Percentiles rank a stretch among this genome's conserved stretches.
These are phyloP conservation scores for Ceratobasidium sp. DNA, from an alignment of 1,284 basidiomycete species.

Conservation along the genomic window DNA sequence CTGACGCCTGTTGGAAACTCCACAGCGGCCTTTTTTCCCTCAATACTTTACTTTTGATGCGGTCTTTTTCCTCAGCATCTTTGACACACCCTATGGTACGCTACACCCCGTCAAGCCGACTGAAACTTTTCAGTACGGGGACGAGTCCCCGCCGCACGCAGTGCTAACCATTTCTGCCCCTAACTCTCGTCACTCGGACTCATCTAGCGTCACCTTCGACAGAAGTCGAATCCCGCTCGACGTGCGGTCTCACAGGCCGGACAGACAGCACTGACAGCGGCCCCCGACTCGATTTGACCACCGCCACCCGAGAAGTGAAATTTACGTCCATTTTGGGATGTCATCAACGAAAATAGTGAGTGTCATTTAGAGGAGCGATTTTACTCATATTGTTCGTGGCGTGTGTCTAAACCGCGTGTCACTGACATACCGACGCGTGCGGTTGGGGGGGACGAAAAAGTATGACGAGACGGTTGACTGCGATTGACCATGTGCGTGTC, in stretches of 20 bases:
- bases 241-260: not conserved
- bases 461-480: not conserved
- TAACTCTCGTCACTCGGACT: not conserved
- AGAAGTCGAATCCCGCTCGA: not conserved
- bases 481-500: not conserved
- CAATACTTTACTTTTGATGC: too few species aligned
- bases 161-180: not conserved
- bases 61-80: not conserved
- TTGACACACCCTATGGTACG: not conserved
- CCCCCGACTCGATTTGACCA: not conserved
- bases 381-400: slow-evolving; percentile 4
- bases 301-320: not conserved
- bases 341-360: slow-evolving; percentile 8
- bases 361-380: not conserved
- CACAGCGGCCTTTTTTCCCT: not conserved
- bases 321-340: not conserved
- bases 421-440: not conserved
- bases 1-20: not conserved
- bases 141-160: not conserved
- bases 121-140: not conserved
- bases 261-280: slow-evolving; percentile 6
- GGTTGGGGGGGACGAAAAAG: not conserved
- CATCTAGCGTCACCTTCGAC: not conserved
- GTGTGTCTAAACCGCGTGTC: slow-evolving; percentile 16
- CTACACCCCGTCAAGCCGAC: not conserved